A percentile compares a stretch with the other conserved stretches of the same genome.
phyloP scores from a whole-genome alignment of 257 asterid species.

The Nicotiana benthamiana region DNA sequence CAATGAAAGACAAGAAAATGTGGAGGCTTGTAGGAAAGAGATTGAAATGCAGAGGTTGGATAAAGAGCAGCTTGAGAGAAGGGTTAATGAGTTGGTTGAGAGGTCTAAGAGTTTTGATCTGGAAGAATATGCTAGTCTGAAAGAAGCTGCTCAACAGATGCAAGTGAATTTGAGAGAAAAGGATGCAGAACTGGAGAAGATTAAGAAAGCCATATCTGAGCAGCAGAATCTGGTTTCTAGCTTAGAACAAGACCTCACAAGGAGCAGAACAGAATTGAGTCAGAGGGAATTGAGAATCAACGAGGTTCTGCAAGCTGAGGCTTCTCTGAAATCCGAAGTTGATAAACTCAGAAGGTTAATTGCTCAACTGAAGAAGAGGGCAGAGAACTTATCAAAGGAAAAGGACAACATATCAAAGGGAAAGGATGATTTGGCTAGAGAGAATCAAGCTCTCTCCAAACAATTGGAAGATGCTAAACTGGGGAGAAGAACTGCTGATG shows the following conservation, averaged over 20 bases:
- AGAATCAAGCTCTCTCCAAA: conserved; percentile 52
- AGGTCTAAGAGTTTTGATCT: conserved; percentile 50
- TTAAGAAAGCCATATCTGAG: conserved; percentile 46
- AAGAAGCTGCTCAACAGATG: conserved; percentile 56
- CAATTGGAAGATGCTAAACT: conserved; percentile 69
- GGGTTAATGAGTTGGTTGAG: conserved; percentile 62
- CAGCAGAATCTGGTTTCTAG: conserved; percentile 44
- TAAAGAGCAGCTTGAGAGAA: conserved; percentile 47
- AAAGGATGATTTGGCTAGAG: conserved; percentile 53
- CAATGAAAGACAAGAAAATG: conserved; percentile 39
- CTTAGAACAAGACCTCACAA: conserved; percentile 64
- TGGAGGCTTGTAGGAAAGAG: conserved; percentile 58
- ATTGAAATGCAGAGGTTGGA: conserved; percentile 41
- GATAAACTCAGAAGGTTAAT: conserved; percentile 24
- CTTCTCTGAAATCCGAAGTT: conserved; percentile 44
- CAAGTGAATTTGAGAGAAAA: conserved; percentile 52
- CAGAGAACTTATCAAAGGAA: conserved; percentile 49
- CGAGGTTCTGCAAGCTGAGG: conserved; percentile 51
- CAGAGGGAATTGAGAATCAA: conserved; percentile 56
- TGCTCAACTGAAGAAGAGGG: conserved; percentile 28
- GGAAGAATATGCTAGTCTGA: conserved; percentile 59
- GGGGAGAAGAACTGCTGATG: conserved; percentile 46
- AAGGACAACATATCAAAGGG: conserved; percentile 61
- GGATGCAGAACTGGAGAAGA: conserved; percentile 57
- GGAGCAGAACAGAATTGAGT: conserved; percentile 46